phyloP scores from a whole-genome alignment of 805 yeast genomes.

The Starmerella vitae region DNA sequence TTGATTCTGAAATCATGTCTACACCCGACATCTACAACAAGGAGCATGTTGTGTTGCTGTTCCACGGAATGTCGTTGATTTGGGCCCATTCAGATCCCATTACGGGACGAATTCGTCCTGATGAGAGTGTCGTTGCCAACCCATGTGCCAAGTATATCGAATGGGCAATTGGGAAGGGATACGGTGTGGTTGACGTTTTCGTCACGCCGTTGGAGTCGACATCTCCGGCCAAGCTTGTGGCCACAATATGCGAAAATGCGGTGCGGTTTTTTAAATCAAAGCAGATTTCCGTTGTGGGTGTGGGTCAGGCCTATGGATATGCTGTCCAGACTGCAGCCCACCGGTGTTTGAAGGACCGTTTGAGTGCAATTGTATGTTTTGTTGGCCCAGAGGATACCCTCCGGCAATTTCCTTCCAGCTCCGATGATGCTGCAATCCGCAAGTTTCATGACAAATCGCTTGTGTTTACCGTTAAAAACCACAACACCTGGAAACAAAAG shows the following conservation, averaged over 20 bases:
- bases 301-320: slow-evolving; percentile 81
- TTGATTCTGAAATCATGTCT: slow-evolving; percentile 56
- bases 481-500: slow-evolving; percentile 77
- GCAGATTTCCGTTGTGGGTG: slow-evolving; percentile 67
- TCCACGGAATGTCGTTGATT: slow-evolving; percentile 85
- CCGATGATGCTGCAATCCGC: slow-evolving; percentile 80
- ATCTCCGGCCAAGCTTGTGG: slow-evolving; percentile 30
- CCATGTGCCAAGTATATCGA: slow-evolving; percentile 56
- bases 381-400: slow-evolving; percentile 49
- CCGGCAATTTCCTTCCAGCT: slow-evolving; percentile 67
- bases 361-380: slow-evolving; percentile 58
- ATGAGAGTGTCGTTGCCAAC: slow-evolving; percentile 61
- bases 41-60: slow-evolving; percentile 50
- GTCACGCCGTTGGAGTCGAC: slow-evolving; percentile 13
- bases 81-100: slow-evolving; percentile 75
- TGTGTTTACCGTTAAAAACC: slow-evolving; percentile 59
- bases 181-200: slow-evolving; percentile 65
- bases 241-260: slow-evolving; percentile 85
- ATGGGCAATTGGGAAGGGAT: slow-evolving; percentile 47
- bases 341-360: slow-evolving; percentile 49
- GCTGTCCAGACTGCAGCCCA: slow-evolving; percentile 81
- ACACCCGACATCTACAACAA: slow-evolving; percentile 49
- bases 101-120: slow-evolving; percentile 63
- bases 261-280: slow-evolving; percentile 59
- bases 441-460: slow-evolving; percentile 85